Base-by-base conservation (phyloP, 2,329 filamentous ascomycete species). In the Colletotrichum ledebouriae region DNA sequence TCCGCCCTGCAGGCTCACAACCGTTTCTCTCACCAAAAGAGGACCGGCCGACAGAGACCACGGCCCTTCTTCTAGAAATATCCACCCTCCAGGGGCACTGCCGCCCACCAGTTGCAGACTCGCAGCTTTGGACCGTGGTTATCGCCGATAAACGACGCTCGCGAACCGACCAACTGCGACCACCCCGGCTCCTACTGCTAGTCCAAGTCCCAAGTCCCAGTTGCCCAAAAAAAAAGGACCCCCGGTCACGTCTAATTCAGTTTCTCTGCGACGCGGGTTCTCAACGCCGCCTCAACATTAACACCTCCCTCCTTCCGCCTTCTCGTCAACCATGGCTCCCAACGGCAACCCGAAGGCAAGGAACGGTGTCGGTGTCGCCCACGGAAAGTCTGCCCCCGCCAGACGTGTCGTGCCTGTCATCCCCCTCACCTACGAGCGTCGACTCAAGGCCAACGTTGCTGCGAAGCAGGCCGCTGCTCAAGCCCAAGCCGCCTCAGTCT, bases 321-420 rank as follows among this genome's bases (percentile, higher is more conserved):
- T 42, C 44, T 46, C 39, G 59, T 59, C 64, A 25, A 70, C 17
- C 59, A 70, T 70, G 68, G 64, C 68, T 60, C 53, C 64, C 64
- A 64, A 68, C 59, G 65, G 59, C 68, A 59, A 68, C 22, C 44
- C 65, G 55, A 60, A 69, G 66, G 66, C 62, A 62, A 66, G 66
- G 66, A 66, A 60, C 37, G 56, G 66, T 66, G 66, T 55, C 33
- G 66, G 66, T 69, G 66, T 56, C 62, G 61, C 56, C 47, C 22
- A 57, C 39, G 68, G 68, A 55, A 64, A 59, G 57, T 47, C 55
- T 33, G 20, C 15, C 34, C 12, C 42, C 20, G 9, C 49, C 29
- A 79, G 78, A 71, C 74, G 77, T 55, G 75, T 81, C 46, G 73
- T 78, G 64, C 80, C 80, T 67, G 80, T 76, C 63, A 76, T 82